Evolutionary conservation across 192 early-diverging fungal species (phyloP), one percentile per base, ranked within the genome.

Genomic region (Coemansia sp.): DNA sequence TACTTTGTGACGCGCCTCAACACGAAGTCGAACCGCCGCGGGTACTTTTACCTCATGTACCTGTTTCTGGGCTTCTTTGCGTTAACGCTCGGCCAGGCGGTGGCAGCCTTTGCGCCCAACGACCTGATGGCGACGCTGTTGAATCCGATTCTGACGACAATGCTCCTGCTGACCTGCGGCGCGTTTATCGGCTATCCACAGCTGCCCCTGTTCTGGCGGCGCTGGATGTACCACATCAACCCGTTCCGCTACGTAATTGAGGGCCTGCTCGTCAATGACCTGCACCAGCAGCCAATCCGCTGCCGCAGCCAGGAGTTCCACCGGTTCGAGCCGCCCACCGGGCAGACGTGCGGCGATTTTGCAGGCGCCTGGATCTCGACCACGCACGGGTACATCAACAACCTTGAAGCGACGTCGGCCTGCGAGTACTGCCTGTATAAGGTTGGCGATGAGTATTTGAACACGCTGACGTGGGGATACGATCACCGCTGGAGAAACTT

Each of bases 401-500:
- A 87, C 55, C 69, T 66, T 0, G 45, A 67, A 11, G 82, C 81
- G 2, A 86, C 80, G 3, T 35, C 59, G 8, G 44, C 22, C 5
- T 92, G 91, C 64, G 62, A 84, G 42, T 92, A 88, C 60, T 92
- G 89, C 49, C 53, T 64, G 1, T 87, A 82, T 53, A 65, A 54
- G 12, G 50, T 63, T 16, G 88, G 85, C 9, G 71, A 89, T 23
- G 82, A 90, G 28, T 89, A 80, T 56, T 86, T 71, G 12, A 32
- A 48, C 1, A 49, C 57, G 6, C 70, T 85, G 27, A 81, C 64
- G 21, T 85, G 88, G 86, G 49, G 49, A 47, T 84, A 71, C 49
- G 70, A 27, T 6, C 52, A 91, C 58, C 81, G 80, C 24, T 92
- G 87, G 87, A 82, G 88, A 58, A 89, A 91, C 65, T 72, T 87